phyloP scores from a whole-genome alignment of 768 basidiomycete genomes.

The Termitomyces sp. region DNA sequence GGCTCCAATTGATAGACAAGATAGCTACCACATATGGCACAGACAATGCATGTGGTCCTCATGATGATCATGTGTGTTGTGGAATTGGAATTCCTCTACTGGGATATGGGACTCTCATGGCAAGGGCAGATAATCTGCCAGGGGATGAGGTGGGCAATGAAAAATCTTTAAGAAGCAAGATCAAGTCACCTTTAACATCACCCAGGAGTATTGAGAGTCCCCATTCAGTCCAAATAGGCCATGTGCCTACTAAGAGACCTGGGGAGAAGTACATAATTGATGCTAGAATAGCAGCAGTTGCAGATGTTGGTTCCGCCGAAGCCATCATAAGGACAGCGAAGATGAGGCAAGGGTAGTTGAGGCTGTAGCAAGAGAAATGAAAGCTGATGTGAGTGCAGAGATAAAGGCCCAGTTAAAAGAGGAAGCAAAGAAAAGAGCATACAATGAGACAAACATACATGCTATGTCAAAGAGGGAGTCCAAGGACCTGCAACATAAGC shows the following conservation, averaged over 20 bases:
- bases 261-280: constrained; percentile 5
- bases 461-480: constrained; percentile 10
- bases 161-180: constrained; percentile 9
- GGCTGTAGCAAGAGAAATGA: not conserved
- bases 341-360: not conserved
- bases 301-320: constrained; percentile 3
- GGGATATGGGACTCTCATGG: constrained; percentile 7
- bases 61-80: constrained; percentile 8
- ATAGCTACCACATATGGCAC: constrained; percentile 10
- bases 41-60: constrained; percentile 12
- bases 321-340: constrained; percentile 8
- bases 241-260: not conserved
- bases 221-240: constrained; percentile 8
- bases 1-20: constrained; percentile 11
- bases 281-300: constrained; percentile 5
- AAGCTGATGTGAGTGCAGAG: constrained; percentile 10
- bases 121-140: constrained; percentile 7
- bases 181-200: constrained; percentile 2
- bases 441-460: constrained; percentile 9
- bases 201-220: not conserved
- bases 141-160: not conserved
- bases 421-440: constrained; percentile 10
- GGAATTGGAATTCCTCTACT: constrained; percentile 11
- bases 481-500: constrained; percentile 3
- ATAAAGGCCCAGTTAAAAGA: constrained; percentile 2